phyloP scores from a whole-genome alignment of 371 early-diverging fungal genomes.

The Parasitella parasitica region DNA sequence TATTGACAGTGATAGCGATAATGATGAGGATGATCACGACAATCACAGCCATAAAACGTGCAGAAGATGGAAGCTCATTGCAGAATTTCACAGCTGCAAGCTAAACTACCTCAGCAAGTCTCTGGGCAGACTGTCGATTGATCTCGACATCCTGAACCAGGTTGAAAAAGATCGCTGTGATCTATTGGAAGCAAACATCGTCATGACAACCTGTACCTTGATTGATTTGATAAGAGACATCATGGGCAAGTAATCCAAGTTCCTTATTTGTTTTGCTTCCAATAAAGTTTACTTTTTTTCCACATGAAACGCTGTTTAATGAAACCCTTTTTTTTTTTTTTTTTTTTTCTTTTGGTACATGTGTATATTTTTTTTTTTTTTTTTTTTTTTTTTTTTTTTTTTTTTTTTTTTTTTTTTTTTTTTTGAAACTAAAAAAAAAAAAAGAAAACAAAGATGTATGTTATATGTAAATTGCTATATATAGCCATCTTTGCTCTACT shows the following conservation, averaged over 20 bases:
- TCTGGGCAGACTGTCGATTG: slow-evolving; percentile 33
- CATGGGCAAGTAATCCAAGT: not conserved
- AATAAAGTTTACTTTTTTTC: slow-evolving; percentile 12
- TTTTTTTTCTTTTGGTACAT: not conserved
- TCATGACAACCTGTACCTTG: slow-evolving; percentile 42
- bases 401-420: too few relatives aligned
- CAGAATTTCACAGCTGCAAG: slow-evolving; percentile 43
- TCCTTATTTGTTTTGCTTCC: not conserved
- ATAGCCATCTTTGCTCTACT: slow-evolving; percentile 37
- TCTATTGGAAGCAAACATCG: slow-evolving; percentile 28
- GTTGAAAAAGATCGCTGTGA: slow-evolving; percentile 26
- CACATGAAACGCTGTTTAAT: not conserved
- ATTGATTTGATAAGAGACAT: slow-evolving; percentile 31
- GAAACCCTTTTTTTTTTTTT: not conserved
- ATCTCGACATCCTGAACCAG: slow-evolving; percentile 23
- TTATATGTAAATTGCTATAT: slow-evolving; percentile 39
- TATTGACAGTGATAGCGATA: slow-evolving; percentile 28
- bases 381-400: not conserved
- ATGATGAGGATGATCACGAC: slow-evolving; percentile 29
- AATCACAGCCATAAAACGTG: slow-evolving; percentile 24
- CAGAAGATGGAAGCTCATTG: slow-evolving; percentile 24
- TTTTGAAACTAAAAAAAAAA: not conserved
- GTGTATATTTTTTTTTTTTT: not conserved
- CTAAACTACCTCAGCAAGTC: slow-evolving; percentile 32
- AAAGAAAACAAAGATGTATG: slow-evolving; percentile 13